Conservation (phyloP, 108 stramenopile species). For the Fragilaria crotonensis region DNA sequence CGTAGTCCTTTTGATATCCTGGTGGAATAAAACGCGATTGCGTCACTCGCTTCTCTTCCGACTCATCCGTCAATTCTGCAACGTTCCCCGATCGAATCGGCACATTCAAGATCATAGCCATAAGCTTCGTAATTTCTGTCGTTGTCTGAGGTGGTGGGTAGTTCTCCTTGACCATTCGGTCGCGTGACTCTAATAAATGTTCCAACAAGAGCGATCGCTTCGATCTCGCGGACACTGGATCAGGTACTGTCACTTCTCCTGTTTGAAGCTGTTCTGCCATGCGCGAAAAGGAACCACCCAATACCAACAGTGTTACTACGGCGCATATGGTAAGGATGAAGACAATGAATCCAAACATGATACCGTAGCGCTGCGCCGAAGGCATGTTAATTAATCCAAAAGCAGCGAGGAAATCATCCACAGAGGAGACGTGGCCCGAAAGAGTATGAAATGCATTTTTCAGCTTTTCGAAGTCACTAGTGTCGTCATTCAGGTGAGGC, state of each 20-base stretch:
- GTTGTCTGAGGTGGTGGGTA: constrained; percentile 20
- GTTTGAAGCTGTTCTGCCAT: constrained; percentile 58
- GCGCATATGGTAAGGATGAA: constrained; percentile 60
- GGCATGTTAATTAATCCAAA: constrained; percentile 70
- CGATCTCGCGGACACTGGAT: constrained; percentile 39
- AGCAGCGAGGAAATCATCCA: constrained; percentile 52
- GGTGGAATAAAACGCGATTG: constrained; percentile 10
- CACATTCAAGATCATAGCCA: neutral
- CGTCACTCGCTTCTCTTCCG: constrained; percentile 16
- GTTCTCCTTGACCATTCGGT: constrained; percentile 52
- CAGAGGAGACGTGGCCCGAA: constrained; percentile 25
- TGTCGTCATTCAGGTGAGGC: constrained; percentile 15
- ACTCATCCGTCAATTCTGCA: constrained; percentile 15
- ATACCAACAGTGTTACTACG: constrained; percentile 47
- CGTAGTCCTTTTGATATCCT: constrained; percentile 58
- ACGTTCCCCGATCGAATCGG: neutral
- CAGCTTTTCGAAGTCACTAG: constrained; percentile 18
- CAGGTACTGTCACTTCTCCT: constrained; percentile 39
- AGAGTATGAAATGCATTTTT: constrained; percentile 24
- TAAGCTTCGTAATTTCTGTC: neutral
- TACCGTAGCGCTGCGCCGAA: constrained; percentile 73
- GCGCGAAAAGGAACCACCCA: constrained; percentile 71
- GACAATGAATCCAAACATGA: constrained; percentile 61
- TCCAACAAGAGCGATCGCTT: constrained; percentile 67
- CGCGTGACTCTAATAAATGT: constrained; percentile 50